Evolutionary conservation across 2,329 filamentous ascomycete species (phyloP).

Genomic region (Aspergillus sp.): DNA sequence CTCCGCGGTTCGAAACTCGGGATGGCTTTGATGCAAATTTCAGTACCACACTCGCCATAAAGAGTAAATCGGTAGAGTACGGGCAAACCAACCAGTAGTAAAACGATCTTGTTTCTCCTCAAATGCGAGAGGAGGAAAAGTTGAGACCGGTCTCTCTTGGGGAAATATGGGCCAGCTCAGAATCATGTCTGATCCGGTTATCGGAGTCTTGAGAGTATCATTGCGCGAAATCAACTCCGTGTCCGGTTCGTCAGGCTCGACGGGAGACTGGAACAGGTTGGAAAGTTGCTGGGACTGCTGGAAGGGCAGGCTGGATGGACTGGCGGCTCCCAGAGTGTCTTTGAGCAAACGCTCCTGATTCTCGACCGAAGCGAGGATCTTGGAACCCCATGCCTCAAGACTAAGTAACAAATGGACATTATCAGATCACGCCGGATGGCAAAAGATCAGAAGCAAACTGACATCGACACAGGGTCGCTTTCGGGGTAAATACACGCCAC

Average conservation of each 20-base stretch:
- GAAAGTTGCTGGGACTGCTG: not conserved
- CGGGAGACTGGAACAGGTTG: slow-evolving; percentile 11
- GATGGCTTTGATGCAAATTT: slow-evolving; percentile 5
- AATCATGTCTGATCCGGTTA: slow-evolving; percentile 28
- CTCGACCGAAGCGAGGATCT: slow-evolving; percentile 24
- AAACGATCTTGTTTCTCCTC: slow-evolving; percentile 23
- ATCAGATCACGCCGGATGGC: not conserved
- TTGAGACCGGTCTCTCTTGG: slow-evolving; percentile 22
- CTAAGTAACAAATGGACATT: slow-evolving; percentile 8
- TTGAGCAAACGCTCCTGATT: slow-evolving; percentile 23
- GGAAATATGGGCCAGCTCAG: slow-evolving; percentile 27
- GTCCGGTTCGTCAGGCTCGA: slow-evolving; percentile 19
- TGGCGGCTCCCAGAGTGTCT: slow-evolving; percentile 11
- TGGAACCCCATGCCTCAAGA: slow-evolving; percentile 24
- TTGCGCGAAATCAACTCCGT: slow-evolving; percentile 26
- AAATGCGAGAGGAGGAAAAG: slow-evolving; percentile 23
- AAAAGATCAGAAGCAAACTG: slow-evolving; percentile 6
- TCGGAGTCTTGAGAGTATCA: slow-evolving; percentile 25
- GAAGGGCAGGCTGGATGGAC: not conserved
- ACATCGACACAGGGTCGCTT: slow-evolving; percentile 25
- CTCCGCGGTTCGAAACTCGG: slow-evolving; percentile 19
- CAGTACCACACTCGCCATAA: not conserved
- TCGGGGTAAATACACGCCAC: slow-evolving; percentile 26
- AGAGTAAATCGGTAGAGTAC: not conserved
- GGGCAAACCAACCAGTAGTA: slow-evolving; percentile 13